These are phyloP conservation scores for Colletotrichum agaves DNA, from an alignment of 2,329 filamentous ascomycete genomes.

Conservation along the genomic window DNA sequence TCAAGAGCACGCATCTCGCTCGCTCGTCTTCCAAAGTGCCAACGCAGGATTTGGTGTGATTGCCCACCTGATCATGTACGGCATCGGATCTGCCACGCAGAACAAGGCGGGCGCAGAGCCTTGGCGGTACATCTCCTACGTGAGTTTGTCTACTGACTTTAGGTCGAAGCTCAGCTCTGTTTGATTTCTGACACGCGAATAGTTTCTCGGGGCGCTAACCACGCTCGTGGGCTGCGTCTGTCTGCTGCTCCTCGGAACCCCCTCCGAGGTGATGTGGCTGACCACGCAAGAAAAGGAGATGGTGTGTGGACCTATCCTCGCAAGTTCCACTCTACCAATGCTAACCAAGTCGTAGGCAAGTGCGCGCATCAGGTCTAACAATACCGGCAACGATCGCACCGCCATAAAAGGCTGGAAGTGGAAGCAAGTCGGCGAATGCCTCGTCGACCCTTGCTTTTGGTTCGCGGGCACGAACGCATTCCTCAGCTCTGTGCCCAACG, in stretches of 20 bases:
- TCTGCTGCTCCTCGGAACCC: conserved; percentile 49
- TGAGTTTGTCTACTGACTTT: conserved; percentile 31
- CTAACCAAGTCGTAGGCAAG: conserved; percentile 38
- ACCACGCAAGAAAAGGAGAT: conserved; percentile 49
- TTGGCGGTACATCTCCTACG: conserved; percentile 53
- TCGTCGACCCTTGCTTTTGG: conserved; percentile 50
- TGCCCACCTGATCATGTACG: conserved; percentile 49
- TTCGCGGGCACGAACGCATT: conserved; percentile 51
- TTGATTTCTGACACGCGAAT: not conserved
- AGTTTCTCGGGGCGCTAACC: conserved; percentile 50
- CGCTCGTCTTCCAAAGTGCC: conserved; percentile 32
- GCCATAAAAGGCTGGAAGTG: conserved; percentile 51
- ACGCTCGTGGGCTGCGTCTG: conserved; percentile 47
- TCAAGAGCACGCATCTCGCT: conserved; percentile 43
- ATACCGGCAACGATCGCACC: conserved; percentile 50
- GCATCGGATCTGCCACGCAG: conserved; percentile 47
- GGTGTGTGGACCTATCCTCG: conserved; percentile 21
- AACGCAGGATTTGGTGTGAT: conserved; percentile 50
- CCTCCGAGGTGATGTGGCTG: conserved; percentile 51
- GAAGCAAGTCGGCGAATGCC: conserved; percentile 49
- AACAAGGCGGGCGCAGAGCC: conserved; percentile 45
- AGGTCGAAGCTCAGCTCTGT: too few relatives aligned
- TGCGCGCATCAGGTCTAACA: conserved; percentile 49
- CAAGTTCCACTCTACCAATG: too few relatives aligned
- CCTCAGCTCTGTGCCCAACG: conserved; percentile 49